These are phyloP conservation scores for Knufia petricola DNA, from an alignment of 2,329 filamentous ascomycete species.

Conservation along the genomic window DNA sequence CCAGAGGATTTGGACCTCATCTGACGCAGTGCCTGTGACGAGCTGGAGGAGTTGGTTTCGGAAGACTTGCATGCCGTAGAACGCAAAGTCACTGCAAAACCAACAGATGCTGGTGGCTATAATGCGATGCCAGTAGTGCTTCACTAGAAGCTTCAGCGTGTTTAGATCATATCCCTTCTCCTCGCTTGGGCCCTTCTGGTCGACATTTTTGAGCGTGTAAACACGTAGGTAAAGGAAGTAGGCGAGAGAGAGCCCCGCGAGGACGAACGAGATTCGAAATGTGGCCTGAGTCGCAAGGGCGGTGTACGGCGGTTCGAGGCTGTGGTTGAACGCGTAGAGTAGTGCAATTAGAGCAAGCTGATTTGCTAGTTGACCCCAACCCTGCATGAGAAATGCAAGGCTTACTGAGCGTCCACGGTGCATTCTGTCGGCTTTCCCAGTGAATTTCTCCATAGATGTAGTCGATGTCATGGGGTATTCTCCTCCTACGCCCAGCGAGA, in stretches of 20 bases:
- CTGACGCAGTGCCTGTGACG: background rate
- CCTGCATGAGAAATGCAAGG: slow-evolving; percentile 1
- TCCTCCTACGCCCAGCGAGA: background rate
- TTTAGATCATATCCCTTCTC: background rate
- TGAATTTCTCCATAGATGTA: background rate
- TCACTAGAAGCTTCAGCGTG: background rate
- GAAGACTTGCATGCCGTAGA: slow-evolving; percentile 3
- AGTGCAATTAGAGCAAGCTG: background rate
- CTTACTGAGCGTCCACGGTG: background rate
- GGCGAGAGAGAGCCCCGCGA: background rate
- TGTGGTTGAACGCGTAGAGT: background rate
- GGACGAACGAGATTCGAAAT: background rate
- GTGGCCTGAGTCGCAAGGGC: background rate
- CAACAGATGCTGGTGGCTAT: background rate
- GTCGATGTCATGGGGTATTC: background rate
- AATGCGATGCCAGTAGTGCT: background rate
- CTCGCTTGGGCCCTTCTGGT: no score
- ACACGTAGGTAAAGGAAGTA: background rate
- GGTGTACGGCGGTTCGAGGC: background rate
- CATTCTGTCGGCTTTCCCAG: background rate
- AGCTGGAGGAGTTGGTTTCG: background rate
- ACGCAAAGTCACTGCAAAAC: slow-evolving; percentile 3
- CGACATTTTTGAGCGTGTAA: no score
- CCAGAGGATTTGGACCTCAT: background rate
- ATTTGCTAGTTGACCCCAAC: slow-evolving; percentile 1